Evolutionary conservation across 2,329 filamentous ascomycete species (phyloP).

Genomic region (Aureobasidium vineae): DNA sequence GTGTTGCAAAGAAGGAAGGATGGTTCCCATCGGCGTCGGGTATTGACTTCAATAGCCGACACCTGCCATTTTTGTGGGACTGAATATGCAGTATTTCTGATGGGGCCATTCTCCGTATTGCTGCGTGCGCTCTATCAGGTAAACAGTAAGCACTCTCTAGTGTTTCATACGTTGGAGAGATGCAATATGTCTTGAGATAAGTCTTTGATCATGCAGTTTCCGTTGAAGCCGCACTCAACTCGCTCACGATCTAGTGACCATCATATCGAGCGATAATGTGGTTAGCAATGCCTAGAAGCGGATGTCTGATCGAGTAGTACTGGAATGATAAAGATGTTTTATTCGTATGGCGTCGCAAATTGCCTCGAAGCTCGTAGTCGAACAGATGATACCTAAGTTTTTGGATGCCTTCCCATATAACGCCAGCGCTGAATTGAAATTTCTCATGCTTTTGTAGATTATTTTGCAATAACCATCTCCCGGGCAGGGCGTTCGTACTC

Average conservation of each 20-base stretch:
- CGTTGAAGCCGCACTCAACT: background rate
- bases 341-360: background rate
- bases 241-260: background rate
- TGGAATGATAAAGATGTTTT: constrained; percentile 1
- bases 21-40: constrained; percentile 1
- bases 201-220: background rate
- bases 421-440: constrained; percentile 19
- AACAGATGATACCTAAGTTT: constrained; percentile 7
- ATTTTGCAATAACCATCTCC: constrained; percentile 35
- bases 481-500: constrained; percentile 62
- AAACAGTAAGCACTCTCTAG: background rate
- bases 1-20: background rate
- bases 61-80: constrained; percentile 5
- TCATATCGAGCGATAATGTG: too few relatives aligned
- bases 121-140: background rate
- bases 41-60: constrained; percentile 17
- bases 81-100: background rate
- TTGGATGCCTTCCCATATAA: constrained; percentile 19
- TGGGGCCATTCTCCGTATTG: background rate
- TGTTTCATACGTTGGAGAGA: background rate
- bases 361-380: background rate
- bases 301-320: background rate
- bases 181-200: background rate
- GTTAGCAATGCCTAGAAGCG: too few relatives aligned
- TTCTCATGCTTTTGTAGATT: background rate